Conservation (phyloP, 73 alveolate genomes). For the Urostyla sp. region DNA sequence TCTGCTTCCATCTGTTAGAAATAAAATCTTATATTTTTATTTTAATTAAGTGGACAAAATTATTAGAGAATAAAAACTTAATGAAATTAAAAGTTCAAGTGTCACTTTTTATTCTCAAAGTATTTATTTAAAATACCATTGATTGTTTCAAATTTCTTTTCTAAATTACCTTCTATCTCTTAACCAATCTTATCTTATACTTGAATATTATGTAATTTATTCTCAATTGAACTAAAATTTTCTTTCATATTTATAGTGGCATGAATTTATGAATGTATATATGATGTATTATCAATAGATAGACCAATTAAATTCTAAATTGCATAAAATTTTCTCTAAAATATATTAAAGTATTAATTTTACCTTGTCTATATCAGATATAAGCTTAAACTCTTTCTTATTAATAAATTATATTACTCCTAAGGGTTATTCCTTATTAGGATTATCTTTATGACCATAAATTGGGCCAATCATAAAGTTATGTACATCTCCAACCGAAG, state of each 20-base stretch:
- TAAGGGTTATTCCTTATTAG: conserved; percentile 24
- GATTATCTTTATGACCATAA: conserved; percentile 45
- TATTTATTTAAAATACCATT: not conserved
- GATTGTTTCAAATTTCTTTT: not conserved
- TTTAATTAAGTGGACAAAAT: too few relatives aligned
- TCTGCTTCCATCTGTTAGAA: too few relatives aligned
- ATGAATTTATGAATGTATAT: conserved; percentile 46
- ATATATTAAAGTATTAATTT: not conserved
- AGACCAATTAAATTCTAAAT: conserved; percentile 47
- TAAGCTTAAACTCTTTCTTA: conserved; percentile 32
- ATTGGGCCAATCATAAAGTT: conserved; percentile 54
- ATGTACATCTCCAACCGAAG: conserved; percentile 36
- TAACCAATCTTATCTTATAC: conserved; percentile 6
- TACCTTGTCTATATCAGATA: conserved; percentile 56
- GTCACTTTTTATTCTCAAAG: not conserved
- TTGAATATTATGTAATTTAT: not conserved
- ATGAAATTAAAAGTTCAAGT: not conserved
- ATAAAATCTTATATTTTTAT: too few relatives aligned
- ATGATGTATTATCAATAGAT: conserved; percentile 48
- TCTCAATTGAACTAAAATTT: conserved; percentile 13
- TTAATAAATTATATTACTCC: conserved; percentile 51
- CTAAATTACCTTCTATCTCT: not conserved
- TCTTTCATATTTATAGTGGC: conserved; percentile 56
- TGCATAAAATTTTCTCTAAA: conserved; percentile 52
- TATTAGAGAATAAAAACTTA: too few relatives aligned